phyloP scores from a whole-genome alignment of 2,329 filamentous ascomycete genomes.

The Berkeleyomyces rouxiae region DNA sequence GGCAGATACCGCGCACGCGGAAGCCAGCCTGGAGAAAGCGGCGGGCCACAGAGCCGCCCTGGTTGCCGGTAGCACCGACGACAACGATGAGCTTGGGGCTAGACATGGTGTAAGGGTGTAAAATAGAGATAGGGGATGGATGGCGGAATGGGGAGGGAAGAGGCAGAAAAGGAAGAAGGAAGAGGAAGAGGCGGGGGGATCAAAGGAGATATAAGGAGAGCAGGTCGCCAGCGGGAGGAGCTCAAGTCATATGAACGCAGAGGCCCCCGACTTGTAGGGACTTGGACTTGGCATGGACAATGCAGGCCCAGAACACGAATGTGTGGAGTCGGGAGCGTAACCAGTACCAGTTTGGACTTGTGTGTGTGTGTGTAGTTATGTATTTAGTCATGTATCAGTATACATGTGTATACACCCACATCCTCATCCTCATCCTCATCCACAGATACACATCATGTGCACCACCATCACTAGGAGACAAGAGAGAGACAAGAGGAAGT shows the following conservation, averaged over 20 bases:
- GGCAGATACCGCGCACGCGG: constrained; percentile 31
- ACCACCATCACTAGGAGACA: neutral
- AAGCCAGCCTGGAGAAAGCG: constrained; percentile 27
- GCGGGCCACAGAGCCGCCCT: constrained; percentile 36
- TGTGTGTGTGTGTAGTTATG: neutral
- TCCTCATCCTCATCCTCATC: neutral
- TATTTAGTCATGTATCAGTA: neutral
- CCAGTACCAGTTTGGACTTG: neutral
- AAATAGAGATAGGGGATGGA: neutral
- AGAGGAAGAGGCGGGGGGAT: neutral
- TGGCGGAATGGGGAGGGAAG: neutral
- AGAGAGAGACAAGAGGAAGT: neutral
- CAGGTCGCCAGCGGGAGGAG: neutral
- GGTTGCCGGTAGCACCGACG: constrained; percentile 32
- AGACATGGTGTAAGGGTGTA: constrained; percentile 7
- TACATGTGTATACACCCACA: neutral
- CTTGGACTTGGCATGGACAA: neutral
- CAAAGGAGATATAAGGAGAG: neutral
- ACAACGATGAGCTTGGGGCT: constrained; percentile 26
- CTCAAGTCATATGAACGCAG: neutral
- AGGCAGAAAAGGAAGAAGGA: neutral
- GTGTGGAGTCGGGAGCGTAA: neutral
- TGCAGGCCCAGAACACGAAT: neutral
- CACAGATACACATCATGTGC: neutral
- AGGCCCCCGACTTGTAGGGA: neutral